Evolutionary conservation across 2,329 filamentous ascomycete species (phyloP).

Genomic region (Trichoderma atrobrunneum): DNA sequence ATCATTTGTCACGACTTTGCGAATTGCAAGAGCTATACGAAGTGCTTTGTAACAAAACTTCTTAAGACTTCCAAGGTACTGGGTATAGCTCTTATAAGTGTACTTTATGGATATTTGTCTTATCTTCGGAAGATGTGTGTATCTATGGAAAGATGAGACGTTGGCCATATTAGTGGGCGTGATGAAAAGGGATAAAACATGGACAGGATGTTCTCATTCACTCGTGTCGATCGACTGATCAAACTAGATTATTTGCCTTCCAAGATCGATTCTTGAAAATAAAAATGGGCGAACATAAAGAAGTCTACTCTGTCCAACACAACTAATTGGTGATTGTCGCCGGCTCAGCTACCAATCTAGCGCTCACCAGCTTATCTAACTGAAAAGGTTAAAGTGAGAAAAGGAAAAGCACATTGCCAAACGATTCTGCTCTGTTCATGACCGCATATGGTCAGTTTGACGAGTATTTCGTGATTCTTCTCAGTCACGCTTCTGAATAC

Average conservation of each 20-base stretch:
- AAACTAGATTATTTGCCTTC: not conserved
- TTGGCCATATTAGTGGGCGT: not conserved
- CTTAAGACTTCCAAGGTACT: not conserved
- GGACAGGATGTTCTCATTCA: too few relatives aligned
- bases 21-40: not conserved
- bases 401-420: not conserved
- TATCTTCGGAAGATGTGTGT: not conserved
- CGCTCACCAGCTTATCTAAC: conserved; percentile 22
- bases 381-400: not conserved
- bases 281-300: too few relatives aligned
- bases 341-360: conserved; percentile 24
- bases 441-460: not conserved
- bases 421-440: not conserved
- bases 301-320: too few relatives aligned
- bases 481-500: conserved; percentile 34
- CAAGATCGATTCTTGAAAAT: too few relatives aligned
- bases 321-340: conserved; percentile 4
- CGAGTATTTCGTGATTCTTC: not conserved
- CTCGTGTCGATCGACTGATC: not conserved
- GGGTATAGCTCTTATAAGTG: not conserved
- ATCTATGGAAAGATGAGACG: not conserved
- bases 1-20: conserved; percentile 8
- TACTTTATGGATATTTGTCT: too few relatives aligned
- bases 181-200: not conserved
- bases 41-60: not conserved